Percentiles rank a stretch among this genome's conserved stretches.
These are phyloP conservation scores for Solanum ossicruentum DNA, from an alignment of 257 asterid species.

Conservation along the genomic window DNA sequence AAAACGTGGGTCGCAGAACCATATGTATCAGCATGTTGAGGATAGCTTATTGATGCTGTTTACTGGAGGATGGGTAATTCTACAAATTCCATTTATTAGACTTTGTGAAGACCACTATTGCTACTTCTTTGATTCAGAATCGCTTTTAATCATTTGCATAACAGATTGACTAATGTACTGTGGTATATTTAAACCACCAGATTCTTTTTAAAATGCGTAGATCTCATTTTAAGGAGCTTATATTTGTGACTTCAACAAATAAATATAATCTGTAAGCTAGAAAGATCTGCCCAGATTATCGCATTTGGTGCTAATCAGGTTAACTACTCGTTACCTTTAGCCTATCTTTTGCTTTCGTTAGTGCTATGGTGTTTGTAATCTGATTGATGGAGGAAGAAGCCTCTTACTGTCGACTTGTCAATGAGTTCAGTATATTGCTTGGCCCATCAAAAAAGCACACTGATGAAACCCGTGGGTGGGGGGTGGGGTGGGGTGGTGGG, in stretches of 20 bases:
- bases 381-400: not conserved
- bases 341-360: not conserved
- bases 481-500: not conserved
- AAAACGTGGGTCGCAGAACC: not conserved
- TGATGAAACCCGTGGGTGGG: not conserved
- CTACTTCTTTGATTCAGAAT: not conserved
- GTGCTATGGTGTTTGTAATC: not conserved
- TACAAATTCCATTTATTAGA: not conserved
- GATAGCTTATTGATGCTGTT: not conserved
- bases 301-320: not conserved
- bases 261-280: not conserved
- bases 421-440: not conserved
- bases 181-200: not conserved
- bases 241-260: not conserved
- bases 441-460: not conserved
- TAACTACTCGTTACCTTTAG: not conserved
- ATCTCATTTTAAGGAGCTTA: not conserved
- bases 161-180: not conserved
- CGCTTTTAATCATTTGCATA: not conserved
- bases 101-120: not conserved
- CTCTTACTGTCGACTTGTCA: not conserved
- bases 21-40: not conserved
- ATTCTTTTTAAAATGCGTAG: not conserved
- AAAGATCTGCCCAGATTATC: not conserved
- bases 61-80: not conserved